Evolutionary conservation across 2,329 filamentous ascomycete genomes (phyloP).

Genomic region (Colletotrichum sp.): DNA sequence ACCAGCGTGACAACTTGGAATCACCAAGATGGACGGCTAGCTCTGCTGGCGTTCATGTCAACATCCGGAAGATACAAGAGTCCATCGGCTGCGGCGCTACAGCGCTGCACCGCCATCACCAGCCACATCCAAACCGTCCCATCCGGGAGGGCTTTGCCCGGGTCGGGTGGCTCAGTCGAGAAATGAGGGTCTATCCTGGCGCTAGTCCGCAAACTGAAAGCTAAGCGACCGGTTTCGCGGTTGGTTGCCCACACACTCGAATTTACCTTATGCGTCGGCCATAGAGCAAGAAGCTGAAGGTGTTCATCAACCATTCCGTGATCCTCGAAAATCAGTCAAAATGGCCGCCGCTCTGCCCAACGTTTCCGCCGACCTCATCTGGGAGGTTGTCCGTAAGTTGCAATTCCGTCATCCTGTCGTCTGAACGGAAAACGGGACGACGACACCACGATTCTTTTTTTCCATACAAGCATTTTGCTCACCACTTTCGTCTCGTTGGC

Average conservation of each 20-base stretch:
- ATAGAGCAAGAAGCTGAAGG: constrained; percentile 14
- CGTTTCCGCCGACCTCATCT: constrained; percentile 90
- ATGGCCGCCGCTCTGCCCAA: constrained; percentile 67
- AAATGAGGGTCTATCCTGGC: background rate
- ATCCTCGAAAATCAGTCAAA: constrained; percentile 49
- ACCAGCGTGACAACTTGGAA: background rate
- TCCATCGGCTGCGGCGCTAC: background rate
- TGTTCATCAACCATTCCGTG: constrained; percentile 26
- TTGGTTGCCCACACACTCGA: constrained; percentile 40
- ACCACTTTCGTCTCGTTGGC: background rate
- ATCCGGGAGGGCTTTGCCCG: constrained; percentile 15
- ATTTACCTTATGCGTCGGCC: constrained; percentile 26
- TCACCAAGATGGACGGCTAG: background rate
- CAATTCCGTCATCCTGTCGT: background rate
- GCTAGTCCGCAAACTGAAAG: constrained; percentile 15
- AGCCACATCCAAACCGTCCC: constrained; percentile 7
- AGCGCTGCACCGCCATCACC: constrained; percentile 5
- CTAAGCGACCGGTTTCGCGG: constrained; percentile 31
- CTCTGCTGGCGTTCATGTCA: no score
- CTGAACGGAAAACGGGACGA: background rate
- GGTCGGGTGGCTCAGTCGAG: background rate
- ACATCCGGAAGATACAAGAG: background rate
- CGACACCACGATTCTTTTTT: background rate
- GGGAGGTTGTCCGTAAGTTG: constrained; percentile 91
- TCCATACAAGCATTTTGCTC: background rate